A percentile compares a stretch with the other conserved stretches of the same genome.
phyloP scores from a whole-genome alignment of 768 basidiomycete species.

The Psilocybe azurescens region DNA sequence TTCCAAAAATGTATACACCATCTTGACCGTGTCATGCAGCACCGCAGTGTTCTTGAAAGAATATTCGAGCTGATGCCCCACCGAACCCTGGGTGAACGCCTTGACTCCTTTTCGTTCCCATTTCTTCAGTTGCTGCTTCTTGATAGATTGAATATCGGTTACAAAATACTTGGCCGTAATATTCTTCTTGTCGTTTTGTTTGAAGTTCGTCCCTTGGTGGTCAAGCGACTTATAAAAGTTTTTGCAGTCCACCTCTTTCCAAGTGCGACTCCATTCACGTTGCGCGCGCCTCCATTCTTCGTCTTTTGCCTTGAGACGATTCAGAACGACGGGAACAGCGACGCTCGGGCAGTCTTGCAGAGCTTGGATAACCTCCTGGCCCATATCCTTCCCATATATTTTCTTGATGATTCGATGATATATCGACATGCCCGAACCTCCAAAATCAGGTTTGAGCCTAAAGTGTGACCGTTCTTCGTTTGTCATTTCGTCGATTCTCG shows the following conservation, averaged over 20 bases:
- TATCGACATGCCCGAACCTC: slow-evolving; percentile 84
- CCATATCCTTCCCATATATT: slow-evolving; percentile 86
- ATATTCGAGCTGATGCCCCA: slow-evolving; percentile 80
- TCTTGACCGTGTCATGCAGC: slow-evolving; percentile 86
- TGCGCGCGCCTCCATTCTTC: slow-evolving; percentile 97
- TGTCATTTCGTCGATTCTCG: slow-evolving; percentile 87
- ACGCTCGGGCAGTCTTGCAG: slow-evolving; percentile 92
- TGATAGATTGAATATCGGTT: slow-evolving; percentile 74
- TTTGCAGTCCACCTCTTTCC: slow-evolving; percentile 95
- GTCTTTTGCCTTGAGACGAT: slow-evolving; percentile 89
- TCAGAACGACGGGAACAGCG: slow-evolving; percentile 89
- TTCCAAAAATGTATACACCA: slow-evolving; percentile 91
- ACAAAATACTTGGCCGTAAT: slow-evolving; percentile 87
- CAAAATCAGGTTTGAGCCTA: slow-evolving; percentile 85
- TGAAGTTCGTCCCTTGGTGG: slow-evolving; percentile 94
- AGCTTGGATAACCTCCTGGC: slow-evolving; percentile 78
- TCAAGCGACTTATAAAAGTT: slow-evolving; percentile 99
- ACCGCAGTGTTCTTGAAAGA: slow-evolving; percentile 78
- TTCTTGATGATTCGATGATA: slow-evolving; percentile 95
- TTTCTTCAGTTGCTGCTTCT: slow-evolving; percentile 58
- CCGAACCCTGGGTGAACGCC: slow-evolving; percentile 49
- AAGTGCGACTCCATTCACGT: slow-evolving; percentile 95
- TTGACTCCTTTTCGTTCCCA: slow-evolving; percentile 40
- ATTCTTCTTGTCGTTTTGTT: slow-evolving; percentile 93
- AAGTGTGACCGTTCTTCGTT: slow-evolving; percentile 83